Conservation (phyloP, 2,329 filamentous ascomycete genomes). For the Aspergillus eucalypticola region DNA sequence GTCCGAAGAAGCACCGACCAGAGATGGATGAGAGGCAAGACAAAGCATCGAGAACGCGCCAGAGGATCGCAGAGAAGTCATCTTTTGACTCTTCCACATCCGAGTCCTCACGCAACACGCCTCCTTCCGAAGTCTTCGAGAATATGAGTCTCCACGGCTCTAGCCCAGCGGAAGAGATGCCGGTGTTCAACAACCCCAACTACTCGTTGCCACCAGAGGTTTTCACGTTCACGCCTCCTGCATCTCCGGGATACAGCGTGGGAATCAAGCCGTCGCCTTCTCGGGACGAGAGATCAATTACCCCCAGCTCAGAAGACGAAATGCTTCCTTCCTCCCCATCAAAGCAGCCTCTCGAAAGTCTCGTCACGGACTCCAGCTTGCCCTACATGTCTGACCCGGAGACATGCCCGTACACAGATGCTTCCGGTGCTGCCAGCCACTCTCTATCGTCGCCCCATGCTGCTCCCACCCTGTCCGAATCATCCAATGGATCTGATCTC, state of each 20-base stretch:
- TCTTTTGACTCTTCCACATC: slow-evolving; percentile 39
- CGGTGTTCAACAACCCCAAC: slow-evolving; percentile 32
- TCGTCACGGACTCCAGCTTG: slow-evolving; percentile 33
- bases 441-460: slow-evolving; percentile 41
- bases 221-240: slow-evolving; percentile 51
- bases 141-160: slow-evolving; percentile 41
- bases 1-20: slow-evolving; percentile 63
- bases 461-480: slow-evolving; percentile 37
- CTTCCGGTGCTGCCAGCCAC: slow-evolving; percentile 30
- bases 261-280: slow-evolving; percentile 41
- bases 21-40: slow-evolving; percentile 59
- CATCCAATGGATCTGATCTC: slow-evolving; percentile 39
- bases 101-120: slow-evolving; percentile 45
- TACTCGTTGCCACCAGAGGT: slow-evolving; percentile 41
- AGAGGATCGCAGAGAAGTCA: slow-evolving; percentile 39
- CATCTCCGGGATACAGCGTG: slow-evolving; percentile 46
- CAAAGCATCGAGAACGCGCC: slow-evolving; percentile 58
- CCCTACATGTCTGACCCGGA: slow-evolving; percentile 30
- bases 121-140: slow-evolving; percentile 44
- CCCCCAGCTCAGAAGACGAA: slow-evolving; percentile 41
- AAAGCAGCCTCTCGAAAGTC: slow-evolving; percentile 31
- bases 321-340: slow-evolving; percentile 39
- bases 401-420: slow-evolving; percentile 33
- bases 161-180: slow-evolving; percentile 34
- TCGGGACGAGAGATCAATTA: slow-evolving; percentile 38